phyloP scores from a whole-genome alignment of 192 early-diverging fungal species.

The Funneliformis mosseae region DNA sequence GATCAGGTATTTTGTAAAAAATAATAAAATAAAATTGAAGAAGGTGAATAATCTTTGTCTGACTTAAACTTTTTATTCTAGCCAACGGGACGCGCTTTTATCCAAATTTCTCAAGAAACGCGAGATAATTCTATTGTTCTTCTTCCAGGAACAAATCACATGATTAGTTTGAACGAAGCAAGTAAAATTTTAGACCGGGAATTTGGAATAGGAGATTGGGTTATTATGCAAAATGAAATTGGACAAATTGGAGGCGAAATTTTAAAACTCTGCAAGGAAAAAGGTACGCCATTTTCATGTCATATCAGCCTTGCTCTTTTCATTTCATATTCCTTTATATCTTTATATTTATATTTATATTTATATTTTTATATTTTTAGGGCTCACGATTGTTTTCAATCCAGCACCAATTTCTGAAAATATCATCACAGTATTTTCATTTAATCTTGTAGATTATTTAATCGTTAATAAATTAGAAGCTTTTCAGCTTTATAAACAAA shows the following conservation, averaged over 20 bases:
- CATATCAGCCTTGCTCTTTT: neutral
- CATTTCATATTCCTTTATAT: neutral
- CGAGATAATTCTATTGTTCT: constrained; percentile 91
- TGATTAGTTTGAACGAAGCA: constrained; percentile 53
- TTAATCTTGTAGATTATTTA: constrained; percentile 72
- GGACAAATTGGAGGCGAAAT: constrained; percentile 61
- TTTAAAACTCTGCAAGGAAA: constrained; percentile 53
- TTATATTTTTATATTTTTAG: no score
- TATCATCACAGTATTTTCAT: constrained; percentile 48
- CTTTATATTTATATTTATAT: neutral
- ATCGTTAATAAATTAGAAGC: constrained; percentile 85
- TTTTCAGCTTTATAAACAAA: constrained; percentile 43
- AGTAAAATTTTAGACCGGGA: constrained; percentile 45
- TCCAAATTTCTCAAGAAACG: constrained; percentile 69
- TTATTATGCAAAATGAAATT: constrained; percentile 90
- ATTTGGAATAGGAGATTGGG: constrained; percentile 69
- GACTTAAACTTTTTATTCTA: constrained; percentile 16
- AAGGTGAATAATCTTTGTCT: no score
- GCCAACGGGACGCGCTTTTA: constrained; percentile 82
- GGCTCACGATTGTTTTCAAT: constrained; percentile 79
- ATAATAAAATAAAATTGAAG: no score
- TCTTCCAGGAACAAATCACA: constrained; percentile 76
- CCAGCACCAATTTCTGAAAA: constrained; percentile 73
- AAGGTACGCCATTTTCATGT: constrained; percentile 43
- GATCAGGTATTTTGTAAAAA: constrained; percentile 39